Percentiles rank a stretch among this genome's conserved stretches.
Conservation (phyloP, 805 yeast genomes). For the Candida corydali region DNA sequence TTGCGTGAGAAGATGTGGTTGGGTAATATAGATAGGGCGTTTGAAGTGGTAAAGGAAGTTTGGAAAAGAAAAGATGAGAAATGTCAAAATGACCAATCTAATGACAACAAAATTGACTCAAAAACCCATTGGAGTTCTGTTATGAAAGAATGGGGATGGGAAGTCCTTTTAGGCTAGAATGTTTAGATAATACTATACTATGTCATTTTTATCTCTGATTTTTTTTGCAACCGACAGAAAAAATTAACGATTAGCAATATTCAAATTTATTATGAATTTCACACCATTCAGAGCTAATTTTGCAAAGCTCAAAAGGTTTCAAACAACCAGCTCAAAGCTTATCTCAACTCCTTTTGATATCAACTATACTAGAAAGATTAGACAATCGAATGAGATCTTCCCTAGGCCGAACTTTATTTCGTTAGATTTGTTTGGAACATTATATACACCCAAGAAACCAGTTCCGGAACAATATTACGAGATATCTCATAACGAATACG, state of each 20-base stretch:
- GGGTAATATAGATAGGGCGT: conserved; percentile 62
- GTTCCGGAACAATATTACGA: conserved; percentile 51
- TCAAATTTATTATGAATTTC: neutral
- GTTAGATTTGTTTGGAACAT: conserved; percentile 66
- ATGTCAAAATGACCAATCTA: conserved; percentile 13
- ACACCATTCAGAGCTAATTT: neutral
- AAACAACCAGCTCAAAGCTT: conserved; percentile 4
- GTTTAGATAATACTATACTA: neutral
- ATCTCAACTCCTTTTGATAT: conserved; percentile 23
- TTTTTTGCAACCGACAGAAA: neutral
- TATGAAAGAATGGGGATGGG: conserved; percentile 78
- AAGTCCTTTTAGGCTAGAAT: conserved; percentile 51
- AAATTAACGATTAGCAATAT: neutral
- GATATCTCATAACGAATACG: conserved; percentile 41
- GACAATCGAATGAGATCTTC: conserved; percentile 22
- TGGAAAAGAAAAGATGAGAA: conserved; percentile 59
- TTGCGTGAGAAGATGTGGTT: conserved; percentile 55
- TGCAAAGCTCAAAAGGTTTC: neutral
- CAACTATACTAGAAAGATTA: conserved; percentile 18
- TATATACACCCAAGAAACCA: conserved; percentile 54
- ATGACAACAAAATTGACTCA: conserved; percentile 33
- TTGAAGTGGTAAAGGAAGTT: conserved; percentile 67
- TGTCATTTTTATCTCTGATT: too few relatives aligned
- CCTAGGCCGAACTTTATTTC: conserved; percentile 50
- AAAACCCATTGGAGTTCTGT: conserved; percentile 65